Evolutionary conservation across 2,329 filamentous ascomycete species (phyloP).

Genomic region (Fusarium proliferatum): DNA sequence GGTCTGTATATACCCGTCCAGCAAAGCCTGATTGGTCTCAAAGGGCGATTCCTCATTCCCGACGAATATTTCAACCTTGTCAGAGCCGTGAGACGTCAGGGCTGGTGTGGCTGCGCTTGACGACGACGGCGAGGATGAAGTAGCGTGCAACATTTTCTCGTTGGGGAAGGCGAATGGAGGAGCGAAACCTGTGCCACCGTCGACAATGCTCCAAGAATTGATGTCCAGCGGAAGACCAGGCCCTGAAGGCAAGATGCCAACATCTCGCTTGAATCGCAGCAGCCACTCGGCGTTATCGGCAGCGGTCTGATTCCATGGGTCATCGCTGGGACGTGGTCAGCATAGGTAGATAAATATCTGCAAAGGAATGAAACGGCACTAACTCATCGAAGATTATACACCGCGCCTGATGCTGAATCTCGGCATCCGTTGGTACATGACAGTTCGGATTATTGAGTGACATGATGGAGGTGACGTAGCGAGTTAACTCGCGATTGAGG

Average conservation of each 20-base stretch:
- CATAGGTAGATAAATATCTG: too few relatives aligned
- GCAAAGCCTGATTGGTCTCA: not conserved
- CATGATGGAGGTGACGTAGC: not conserved
- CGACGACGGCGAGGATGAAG: not conserved
- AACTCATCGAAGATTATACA: not conserved
- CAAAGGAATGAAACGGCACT: too few relatives aligned
- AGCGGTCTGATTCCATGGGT: not conserved
- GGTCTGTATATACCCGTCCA: not conserved
- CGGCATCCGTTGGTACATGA: not conserved
- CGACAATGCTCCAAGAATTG: not conserved
- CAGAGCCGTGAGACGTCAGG: too few relatives aligned
- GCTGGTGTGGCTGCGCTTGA: too few relatives aligned
- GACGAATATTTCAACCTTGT: not conserved
- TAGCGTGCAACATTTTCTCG: not conserved
- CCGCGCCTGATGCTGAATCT: not conserved
- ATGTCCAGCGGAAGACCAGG: not conserved
- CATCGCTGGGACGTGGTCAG: not conserved
- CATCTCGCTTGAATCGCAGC: not conserved
- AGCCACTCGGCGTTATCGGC: not conserved
- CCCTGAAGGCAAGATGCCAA: not conserved
- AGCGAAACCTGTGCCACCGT: not conserved
- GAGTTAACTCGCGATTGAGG: not conserved
- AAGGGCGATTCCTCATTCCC: rapidly evolving
- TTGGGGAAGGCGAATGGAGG: not conserved
- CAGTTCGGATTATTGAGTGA: not conserved